Evolutionary conservation across 2,329 filamentous ascomycete species (phyloP), one percentile per base, ranked within the genome.

Genomic region (Diaporthe citriasiana): DNA sequence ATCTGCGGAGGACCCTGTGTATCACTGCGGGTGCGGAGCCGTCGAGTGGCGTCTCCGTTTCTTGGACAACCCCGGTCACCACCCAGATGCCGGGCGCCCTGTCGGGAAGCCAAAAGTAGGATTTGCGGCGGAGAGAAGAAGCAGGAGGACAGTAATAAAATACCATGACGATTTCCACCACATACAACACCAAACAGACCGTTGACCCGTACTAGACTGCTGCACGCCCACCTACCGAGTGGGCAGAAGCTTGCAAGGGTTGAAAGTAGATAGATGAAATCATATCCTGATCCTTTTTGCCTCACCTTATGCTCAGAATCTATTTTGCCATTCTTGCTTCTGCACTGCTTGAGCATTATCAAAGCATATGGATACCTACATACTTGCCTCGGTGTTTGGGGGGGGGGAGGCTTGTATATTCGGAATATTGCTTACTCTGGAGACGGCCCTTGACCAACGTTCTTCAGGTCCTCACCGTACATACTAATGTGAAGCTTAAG

Each of bases 81-180:
- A 38, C 9, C 17, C 33, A n/a, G 10, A 25, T 27, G 51, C 45
- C 56, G 45, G 56, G 53, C 25, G 53, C 25, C 19, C 38, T 63
- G 70, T 63, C 70, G 13, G 50, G 42, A 63, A 63, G 12, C 42
- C 45, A 59, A 51, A 71, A 71, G 50, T 51, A 57, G 57, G 53
- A 45, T 47, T 42, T 40, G 71, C 53, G 59, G 38, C 27, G 38
- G 73, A 51, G 55, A 70, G 38, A 42, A 51, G 27, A 27, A 53
- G n/a, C 42, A 55, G 59, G 73, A 73, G 68, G 70, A 51, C 68
- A 73, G n/a, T 63, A 68, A 75, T 74, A 59, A 59, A 66, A 75
- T 69, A 65, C 72, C 68, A 74, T 53, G 59, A 71, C 66, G 53
- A 71, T 71, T 45, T 38, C 27, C 71, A 38, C 42, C 59, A 57